These are phyloP conservation scores for Zoysia pacifica DNA, from an alignment of 176 grass and related monocot species.

Conservation along the genomic window DNA sequence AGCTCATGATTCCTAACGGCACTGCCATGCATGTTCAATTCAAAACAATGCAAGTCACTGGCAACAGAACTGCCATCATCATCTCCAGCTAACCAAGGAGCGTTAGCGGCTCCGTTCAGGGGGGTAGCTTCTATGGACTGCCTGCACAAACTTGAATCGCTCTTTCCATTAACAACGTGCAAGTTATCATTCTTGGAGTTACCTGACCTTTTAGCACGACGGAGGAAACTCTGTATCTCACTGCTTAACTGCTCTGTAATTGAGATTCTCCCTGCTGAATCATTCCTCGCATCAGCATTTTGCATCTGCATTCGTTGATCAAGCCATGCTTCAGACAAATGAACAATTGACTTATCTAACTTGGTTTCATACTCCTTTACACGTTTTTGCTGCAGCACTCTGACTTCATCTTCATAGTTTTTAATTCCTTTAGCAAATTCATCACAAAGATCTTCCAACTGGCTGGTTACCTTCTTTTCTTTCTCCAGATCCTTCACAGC, in stretches of 20 bases:
- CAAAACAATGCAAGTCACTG: slow-evolving; percentile 90
- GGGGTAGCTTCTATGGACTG: slow-evolving; percentile 85
- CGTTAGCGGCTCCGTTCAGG: slow-evolving; percentile 82
- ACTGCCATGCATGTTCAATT: slow-evolving; percentile 64
- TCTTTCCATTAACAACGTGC: slow-evolving; percentile 42
- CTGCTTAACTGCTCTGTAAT: slow-evolving; percentile 66
- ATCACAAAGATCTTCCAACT: slow-evolving; percentile 82
- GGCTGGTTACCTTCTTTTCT: slow-evolving; percentile 64
- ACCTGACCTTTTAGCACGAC: slow-evolving; percentile 52
- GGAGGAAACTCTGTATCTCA: slow-evolving; percentile 81
- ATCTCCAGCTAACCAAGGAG: slow-evolving; percentile 76
- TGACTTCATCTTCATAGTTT: slow-evolving; percentile 89
- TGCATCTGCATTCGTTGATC: slow-evolving; percentile 94
- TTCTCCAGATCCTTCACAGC: slow-evolving; percentile 76
- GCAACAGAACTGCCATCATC: slow-evolving; percentile 74
- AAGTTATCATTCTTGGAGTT: slow-evolving; percentile 36
- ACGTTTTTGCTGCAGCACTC: slow-evolving; percentile 73
- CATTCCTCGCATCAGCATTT: slow-evolving; percentile 53
- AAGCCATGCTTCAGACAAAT: slow-evolving; percentile 94
- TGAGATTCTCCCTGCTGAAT: slow-evolving; percentile 53
- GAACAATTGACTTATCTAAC: slow-evolving; percentile 80
- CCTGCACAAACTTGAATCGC: slow-evolving; percentile 60
- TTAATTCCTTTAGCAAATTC: slow-evolving; percentile 85
- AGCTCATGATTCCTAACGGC: slow-evolving; percentile 40
- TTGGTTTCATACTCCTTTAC: slow-evolving; percentile 60